Evolutionary conservation across 768 basidiomycete genomes (phyloP).

Genomic region (Lactifluus volemus): DNA sequence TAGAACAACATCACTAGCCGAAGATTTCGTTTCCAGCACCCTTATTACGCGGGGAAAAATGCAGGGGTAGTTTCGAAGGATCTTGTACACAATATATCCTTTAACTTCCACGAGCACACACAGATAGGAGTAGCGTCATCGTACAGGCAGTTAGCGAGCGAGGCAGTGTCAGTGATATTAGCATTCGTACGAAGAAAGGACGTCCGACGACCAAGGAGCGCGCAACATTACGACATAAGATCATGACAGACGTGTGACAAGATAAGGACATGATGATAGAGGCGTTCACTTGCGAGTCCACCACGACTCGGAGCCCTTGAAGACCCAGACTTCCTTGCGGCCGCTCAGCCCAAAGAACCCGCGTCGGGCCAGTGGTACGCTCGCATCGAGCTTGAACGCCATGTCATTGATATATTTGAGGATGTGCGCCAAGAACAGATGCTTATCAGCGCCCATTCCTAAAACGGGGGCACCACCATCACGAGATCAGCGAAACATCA

Average conservation of each 20-base stretch:
- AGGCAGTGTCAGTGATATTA: not conserved
- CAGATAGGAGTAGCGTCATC: not conserved
- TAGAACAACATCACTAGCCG: not conserved
- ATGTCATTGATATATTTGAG: slow-evolving; percentile 48
- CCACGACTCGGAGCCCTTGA: slow-evolving; percentile 35
- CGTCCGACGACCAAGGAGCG: not conserved
- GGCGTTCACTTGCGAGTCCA: slow-evolving; percentile 9
- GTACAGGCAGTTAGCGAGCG: not conserved
- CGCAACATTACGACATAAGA: slow-evolving; percentile 8
- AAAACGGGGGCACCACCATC: not conserved
- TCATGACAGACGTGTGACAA: not conserved
- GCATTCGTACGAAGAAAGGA: not conserved
- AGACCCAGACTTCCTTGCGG: slow-evolving; percentile 56
- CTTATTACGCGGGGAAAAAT: not conserved
- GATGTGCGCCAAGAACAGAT: slow-evolving; percentile 52
- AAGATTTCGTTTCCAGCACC: not conserved
- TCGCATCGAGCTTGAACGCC: slow-evolving; percentile 57
- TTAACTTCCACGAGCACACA: not conserved
- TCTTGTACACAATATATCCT: not conserved
- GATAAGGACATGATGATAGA: not conserved
- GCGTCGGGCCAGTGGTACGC: slow-evolving; percentile 46
- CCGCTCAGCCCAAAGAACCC: slow-evolving; percentile 32
- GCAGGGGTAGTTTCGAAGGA: not conserved
- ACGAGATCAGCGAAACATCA: not conserved
- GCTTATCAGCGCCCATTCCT: slow-evolving; percentile 33